phyloP scores from a whole-genome alignment of 2,329 filamentous ascomycete genomes.

The Fusarium sp. region DNA sequence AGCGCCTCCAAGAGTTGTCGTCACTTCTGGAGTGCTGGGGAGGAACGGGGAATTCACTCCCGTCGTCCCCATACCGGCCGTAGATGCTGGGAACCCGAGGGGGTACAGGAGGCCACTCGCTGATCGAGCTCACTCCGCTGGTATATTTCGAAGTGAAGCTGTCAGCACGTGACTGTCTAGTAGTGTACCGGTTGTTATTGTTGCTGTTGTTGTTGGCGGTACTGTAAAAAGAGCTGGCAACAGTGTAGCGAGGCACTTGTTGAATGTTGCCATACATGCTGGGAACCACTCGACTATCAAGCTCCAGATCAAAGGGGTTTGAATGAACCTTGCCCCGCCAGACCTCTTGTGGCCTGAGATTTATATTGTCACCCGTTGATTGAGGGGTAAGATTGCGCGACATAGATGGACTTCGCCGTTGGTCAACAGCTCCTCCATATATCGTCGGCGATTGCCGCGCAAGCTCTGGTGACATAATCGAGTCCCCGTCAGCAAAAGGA shows the following conservation, averaged over 20 bases:
- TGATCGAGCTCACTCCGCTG: conserved; percentile 60
- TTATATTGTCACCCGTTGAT: conserved; percentile 48
- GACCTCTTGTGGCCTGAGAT: conserved; percentile 52
- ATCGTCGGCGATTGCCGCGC: conserved; percentile 52
- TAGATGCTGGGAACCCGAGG: conserved; percentile 24
- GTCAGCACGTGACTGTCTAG: conserved; percentile 54
- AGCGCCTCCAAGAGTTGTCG: conserved; percentile 22
- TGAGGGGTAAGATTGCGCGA: conserved; percentile 46
- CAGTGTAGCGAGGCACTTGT: conserved; percentile 36
- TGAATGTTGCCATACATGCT: conserved; percentile 33
- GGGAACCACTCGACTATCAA: conserved; percentile 44
- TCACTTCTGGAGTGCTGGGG: conserved; percentile 35
- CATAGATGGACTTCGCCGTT: conserved; percentile 62
- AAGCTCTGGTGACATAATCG: conserved; percentile 49
- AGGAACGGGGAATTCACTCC: conserved; percentile 26
- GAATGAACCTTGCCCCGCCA: conserved; percentile 69
- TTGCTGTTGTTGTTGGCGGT: conserved; percentile 3
- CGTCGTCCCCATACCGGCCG: conserved; percentile 25
- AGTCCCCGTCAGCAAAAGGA: conserved; percentile 64
- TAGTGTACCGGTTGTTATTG: conserved; percentile 57
- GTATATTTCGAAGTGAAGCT: conserved; percentile 60
- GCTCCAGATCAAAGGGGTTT: conserved; percentile 74
- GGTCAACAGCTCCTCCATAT: conserved; percentile 62
- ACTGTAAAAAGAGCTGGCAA: conserved; percentile 45
- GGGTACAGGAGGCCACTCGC: conserved; percentile 44